Evolutionary conservation across 495 filamentous ascomycete genomes (phyloP).

Genomic region (Cudoniella acicularis): DNA sequence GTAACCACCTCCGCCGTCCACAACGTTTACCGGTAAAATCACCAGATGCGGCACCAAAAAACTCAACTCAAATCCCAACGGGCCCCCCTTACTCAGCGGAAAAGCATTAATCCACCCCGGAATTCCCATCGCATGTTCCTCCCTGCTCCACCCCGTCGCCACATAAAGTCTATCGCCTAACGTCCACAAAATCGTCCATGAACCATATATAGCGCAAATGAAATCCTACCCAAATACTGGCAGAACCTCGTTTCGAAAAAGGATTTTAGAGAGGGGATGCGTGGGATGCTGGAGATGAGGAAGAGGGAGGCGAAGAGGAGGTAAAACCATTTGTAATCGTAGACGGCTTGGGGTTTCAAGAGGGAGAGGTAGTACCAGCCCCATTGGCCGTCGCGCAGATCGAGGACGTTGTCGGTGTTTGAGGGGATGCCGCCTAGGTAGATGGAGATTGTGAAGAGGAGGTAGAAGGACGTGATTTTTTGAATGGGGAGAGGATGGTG

Average conservation of each 20-base stretch:
- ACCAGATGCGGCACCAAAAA: conserved; percentile 50
- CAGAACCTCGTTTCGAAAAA: conserved; percentile 52
- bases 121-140: conserved; percentile 21
- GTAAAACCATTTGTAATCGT: conserved; percentile 51
- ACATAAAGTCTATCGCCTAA: conserved; percentile 47
- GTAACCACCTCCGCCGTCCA: conserved; percentile 53
- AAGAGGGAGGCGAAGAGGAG: conserved; percentile 48
- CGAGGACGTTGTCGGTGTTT: conserved; percentile 26
- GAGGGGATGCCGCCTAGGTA: conserved; percentile 46
- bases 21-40: conserved; percentile 49
- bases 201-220: neutral
- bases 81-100: conserved; percentile 28
- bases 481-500: conserved; percentile 32
- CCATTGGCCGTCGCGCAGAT: conserved; percentile 29
- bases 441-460: conserved; percentile 37
- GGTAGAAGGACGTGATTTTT: conserved; percentile 40
- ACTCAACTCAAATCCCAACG: conserved; percentile 48
- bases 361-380: conserved; percentile 46
- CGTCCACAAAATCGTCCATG: conserved; percentile 49
- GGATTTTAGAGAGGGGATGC: conserved; percentile 44
- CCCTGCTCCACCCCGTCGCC: conserved; percentile 42
- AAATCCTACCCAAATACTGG: conserved; percentile 50
- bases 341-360: conserved; percentile 46
- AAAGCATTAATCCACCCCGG: conserved; percentile 25
- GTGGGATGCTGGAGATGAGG: conserved; percentile 52